Evolutionary conservation across 805 yeast species (phyloP), one percentile per base, ranked within the genome.

Genomic region (Pichia sporocuriosa): DNA sequence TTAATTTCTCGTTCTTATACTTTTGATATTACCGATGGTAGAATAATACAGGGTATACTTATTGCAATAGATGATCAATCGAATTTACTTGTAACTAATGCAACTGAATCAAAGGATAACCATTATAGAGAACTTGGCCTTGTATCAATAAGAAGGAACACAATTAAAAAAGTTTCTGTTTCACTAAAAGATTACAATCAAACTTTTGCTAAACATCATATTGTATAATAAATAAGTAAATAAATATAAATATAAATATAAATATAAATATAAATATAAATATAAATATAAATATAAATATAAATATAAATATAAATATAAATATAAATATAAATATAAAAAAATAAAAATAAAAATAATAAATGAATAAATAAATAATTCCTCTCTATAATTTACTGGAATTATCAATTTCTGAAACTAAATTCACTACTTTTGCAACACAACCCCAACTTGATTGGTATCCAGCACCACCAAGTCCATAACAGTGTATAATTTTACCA

Each of bases 361-460:
- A n/a, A n/a, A n/a, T n/a, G n/a, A n/a, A n/a, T n/a, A n/a, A n/a
- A n/a, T n/a, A n/a, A n/a, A n/a, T n/a, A n/a, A n/a, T n/a, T n/a
- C n/a, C n/a, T n/a, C n/a, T n/a, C n/a, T 32, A 32, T 15, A 31
- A 21, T 31, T 36, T 36, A 12, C 32, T 31, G n/a, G 17, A 9
- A 20, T 16, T 28, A 6, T 24, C 26, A 27, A 23, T 11, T 13
- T 28, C 12, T 4, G 24, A n/a, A 17, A 39, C 35, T 6, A 40
- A 17, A 4, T 30, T 30, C 13, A n/a, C 53, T 54, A 77, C 22
- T 74, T 75, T 54, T 68, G 65, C 63, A 68, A 72, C 22, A 83
- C 82, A 29, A 68, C 68, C 84, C 86, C 80, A 32, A 77, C 65
- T 56, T 76, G 86, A 9, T 58, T 68, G 19, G 77, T 76, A 23